Evolutionary conservation across 495 filamentous ascomycete genomes (phyloP).

Genomic region (Wilcoxina mikolae): DNA sequence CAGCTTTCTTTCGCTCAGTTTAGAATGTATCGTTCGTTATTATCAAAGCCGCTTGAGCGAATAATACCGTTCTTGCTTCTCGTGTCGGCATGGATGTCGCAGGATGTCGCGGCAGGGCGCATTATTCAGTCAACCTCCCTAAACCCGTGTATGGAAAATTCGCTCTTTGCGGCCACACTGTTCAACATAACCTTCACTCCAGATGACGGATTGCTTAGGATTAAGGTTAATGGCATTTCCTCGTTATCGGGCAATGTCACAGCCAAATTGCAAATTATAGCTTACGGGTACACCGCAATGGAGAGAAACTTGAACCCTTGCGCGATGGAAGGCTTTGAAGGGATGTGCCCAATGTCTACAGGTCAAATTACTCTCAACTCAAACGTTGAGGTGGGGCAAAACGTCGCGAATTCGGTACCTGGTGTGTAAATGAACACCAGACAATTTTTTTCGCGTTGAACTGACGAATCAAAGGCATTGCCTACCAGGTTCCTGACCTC

Average conservation of each 20-base stretch:
- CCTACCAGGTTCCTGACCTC: conserved; percentile 81
- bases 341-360: conserved; percentile 86
- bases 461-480: conserved; percentile 41
- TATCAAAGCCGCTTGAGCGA: not conserved
- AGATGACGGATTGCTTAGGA: conserved; percentile 50
- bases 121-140: conserved; percentile 60
- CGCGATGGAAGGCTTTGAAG: conserved; percentile 39
- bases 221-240: conserved; percentile 72
- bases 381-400: conserved; percentile 44
- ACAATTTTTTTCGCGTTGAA: not conserved
- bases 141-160: conserved; percentile 61
- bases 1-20: not conserved
- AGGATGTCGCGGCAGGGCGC: conserved; percentile 27
- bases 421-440: conserved; percentile 32
- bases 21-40: conserved; percentile 4
- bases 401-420: conserved; percentile 52
- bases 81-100: conserved; percentile 23
- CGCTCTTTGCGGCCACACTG: conserved; percentile 64
- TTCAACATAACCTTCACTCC: conserved; percentile 74
- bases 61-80: conserved; percentile 32
- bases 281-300: conserved; percentile 65
- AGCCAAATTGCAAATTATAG: conserved; percentile 59
- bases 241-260: conserved; percentile 71
- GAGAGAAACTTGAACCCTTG: conserved; percentile 61
- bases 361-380: conserved; percentile 65